Conservation (phyloP, 495 filamentous ascomycete genomes). For the Venustampulla echinocandica region DNA sequence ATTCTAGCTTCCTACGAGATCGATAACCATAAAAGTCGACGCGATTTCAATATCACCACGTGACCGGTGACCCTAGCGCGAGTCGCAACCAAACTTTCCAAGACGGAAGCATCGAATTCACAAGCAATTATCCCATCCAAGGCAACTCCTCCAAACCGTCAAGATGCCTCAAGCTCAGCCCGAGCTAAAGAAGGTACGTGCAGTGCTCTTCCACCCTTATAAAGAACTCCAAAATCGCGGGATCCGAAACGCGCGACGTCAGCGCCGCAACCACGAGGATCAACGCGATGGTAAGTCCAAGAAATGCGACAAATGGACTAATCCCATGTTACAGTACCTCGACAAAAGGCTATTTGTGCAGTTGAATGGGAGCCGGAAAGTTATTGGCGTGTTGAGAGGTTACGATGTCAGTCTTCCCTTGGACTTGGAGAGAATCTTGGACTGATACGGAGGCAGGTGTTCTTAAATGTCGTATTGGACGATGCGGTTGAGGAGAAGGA, state of each 20-base stretch:
- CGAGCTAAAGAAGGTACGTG: constrained; percentile 88
- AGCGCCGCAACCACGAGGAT: not conserved
- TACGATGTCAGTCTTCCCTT: constrained; percentile 67
- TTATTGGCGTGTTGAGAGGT: constrained; percentile 85
- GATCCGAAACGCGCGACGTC: constrained; percentile 6
- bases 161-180: constrained; percentile 98
- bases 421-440: not conserved
- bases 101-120: constrained; percentile 2
- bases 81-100: constrained; percentile 3
- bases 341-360: constrained; percentile 98
- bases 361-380: constrained; percentile 94
- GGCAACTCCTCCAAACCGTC: constrained; percentile 14
- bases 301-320: constrained; percentile 14
- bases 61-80: constrained; percentile 15
- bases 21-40: not conserved
- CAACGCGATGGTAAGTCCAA: constrained; percentile 12
- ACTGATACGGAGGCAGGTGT: constrained; percentile 54
- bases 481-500: constrained; percentile 95
- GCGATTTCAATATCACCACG: constrained; percentile 15
- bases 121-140: not conserved
- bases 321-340: constrained; percentile 63
- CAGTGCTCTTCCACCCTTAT: constrained; percentile 3
- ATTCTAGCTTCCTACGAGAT: too few species aligned
- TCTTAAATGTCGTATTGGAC: constrained; percentile 96
- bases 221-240: not conserved